phyloP scores from a whole-genome alignment of 495 filamentous ascomycete genomes.

The Hypoxylon rickii region DNA sequence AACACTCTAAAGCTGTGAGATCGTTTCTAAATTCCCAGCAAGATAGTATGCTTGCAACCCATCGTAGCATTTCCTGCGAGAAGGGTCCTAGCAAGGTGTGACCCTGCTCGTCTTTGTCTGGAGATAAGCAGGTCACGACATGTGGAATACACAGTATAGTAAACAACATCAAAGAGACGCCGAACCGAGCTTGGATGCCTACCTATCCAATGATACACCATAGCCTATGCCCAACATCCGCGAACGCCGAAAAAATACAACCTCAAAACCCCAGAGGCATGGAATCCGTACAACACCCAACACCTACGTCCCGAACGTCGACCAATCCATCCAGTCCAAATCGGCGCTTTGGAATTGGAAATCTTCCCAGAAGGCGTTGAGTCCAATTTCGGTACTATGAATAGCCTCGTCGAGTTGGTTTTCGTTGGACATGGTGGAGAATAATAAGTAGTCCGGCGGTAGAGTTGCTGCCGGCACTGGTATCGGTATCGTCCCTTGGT shows the following conservation, averaged over 20 bases:
- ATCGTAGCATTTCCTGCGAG: constrained; percentile 15
- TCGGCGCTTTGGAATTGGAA: constrained; percentile 40
- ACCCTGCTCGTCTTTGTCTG: constrained; percentile 7
- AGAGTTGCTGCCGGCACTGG: constrained; percentile 30
- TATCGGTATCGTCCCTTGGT: constrained; percentile 32
- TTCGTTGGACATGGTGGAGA: constrained; percentile 42
- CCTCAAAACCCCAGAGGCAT: constrained; percentile 19
- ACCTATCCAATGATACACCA: constrained; percentile 15
- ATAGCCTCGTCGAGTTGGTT: constrained; percentile 42
- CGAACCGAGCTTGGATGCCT: constrained; percentile 22
- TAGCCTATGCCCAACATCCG: constrained; percentile 15
- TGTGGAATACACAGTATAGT: too few relatives aligned
- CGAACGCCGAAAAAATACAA: constrained; percentile 22
- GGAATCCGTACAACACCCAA: constrained; percentile 22
- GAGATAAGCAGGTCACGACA: too few relatives aligned
- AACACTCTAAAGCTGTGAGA: constrained; percentile 2
- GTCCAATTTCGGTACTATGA: constrained; percentile 39
- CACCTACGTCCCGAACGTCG: constrained; percentile 30
- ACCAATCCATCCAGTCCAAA: constrained; percentile 43
- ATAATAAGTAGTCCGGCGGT: constrained; percentile 37
- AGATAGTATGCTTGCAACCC: constrained; percentile 14
- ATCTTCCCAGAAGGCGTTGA: constrained; percentile 39
- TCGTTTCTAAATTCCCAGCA: constrained; percentile 9
- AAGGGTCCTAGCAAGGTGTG: constrained; percentile 17
- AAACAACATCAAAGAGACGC: too few relatives aligned